Evolutionary conservation across 148 eudicot genomes (phyloP).

Genomic region (Vaccinium darrowii): DNA sequence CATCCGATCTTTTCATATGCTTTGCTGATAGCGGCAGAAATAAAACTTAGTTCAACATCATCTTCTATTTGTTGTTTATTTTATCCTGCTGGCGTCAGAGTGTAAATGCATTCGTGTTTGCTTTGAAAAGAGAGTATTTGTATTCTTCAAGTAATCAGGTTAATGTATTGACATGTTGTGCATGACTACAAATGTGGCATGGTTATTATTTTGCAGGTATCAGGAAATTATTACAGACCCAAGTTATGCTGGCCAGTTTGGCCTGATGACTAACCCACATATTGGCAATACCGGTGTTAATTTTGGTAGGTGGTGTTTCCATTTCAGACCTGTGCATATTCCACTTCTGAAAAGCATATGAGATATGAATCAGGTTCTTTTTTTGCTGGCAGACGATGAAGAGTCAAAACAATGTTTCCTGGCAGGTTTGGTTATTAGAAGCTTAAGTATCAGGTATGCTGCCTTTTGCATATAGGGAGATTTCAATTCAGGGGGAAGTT

Average conservation of each 20-base stretch:
- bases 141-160: background rate
- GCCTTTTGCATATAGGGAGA: background rate
- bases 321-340: background rate
- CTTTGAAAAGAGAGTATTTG: background rate
- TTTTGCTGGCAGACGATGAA: conserved; percentile 68
- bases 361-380: conserved; percentile 6
- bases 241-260: conserved; percentile 99
- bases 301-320: conserved; percentile 57
- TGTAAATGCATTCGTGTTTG: background rate
- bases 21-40: background rate
- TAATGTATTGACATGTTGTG: background rate
- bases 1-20: background rate
- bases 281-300: conserved; percentile 97
- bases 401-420: conserved; percentile 91
- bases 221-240: conserved; percentile 98
- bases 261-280: conserved; percentile 94
- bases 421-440: conserved; percentile 83
- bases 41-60: background rate
- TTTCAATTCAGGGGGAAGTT: background rate
- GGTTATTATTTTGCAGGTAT: conserved; percentile 47
- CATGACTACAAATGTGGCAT: background rate
- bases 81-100: background rate
- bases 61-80: background rate
- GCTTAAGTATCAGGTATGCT: conserved; percentile 77
- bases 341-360: conserved; percentile 9